These are phyloP conservation scores for Vachellia pachyceras DNA, from an alignment of 306 rosid genomes.

Conservation along the genomic window DNA sequence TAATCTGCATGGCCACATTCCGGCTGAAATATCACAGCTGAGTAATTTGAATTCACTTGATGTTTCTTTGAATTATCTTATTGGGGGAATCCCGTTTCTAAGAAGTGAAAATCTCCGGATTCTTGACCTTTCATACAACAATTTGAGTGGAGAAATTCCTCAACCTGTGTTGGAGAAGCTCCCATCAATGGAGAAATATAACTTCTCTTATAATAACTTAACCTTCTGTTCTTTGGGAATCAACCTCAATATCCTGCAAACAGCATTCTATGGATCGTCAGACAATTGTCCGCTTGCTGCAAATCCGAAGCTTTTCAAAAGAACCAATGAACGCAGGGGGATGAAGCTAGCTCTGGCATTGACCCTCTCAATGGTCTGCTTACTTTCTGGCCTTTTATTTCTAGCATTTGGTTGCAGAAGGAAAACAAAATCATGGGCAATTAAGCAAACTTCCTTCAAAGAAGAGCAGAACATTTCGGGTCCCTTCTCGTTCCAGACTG, in stretches of 20 bases:
- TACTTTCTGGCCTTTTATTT: conserved; percentile 78
- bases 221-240: conserved; percentile 74
- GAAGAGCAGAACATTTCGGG: conserved; percentile 91
- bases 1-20: conserved; percentile 72
- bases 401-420: conserved; percentile 85
- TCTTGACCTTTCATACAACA: conserved; percentile 84
- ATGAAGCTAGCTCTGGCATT: conserved; percentile 79
- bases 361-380: conserved; percentile 70
- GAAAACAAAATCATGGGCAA: conserved; percentile 77
- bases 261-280: conserved; percentile 70
- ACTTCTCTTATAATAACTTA: conserved; percentile 90
- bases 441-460: conserved; percentile 73
- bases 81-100: conserved; percentile 63
- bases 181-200: conserved; percentile 76
- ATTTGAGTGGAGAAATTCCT: conserved; percentile 84
- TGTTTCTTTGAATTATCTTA: conserved; percentile 80
- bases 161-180: conserved; percentile 61
- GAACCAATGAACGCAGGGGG: conserved; percentile 52
- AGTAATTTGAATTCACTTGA: conserved; percentile 71
- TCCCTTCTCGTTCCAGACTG: conserved; percentile 96
- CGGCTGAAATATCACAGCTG: conserved; percentile 61
- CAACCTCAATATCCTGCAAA: conserved; percentile 50
- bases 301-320: conserved; percentile 63
- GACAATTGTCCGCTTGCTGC: conserved; percentile 95
- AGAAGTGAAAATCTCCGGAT: conserved; percentile 55